phyloP scores from a whole-genome alignment of 371 early-diverging fungal genomes.

The Mortierella sp. region DNA sequence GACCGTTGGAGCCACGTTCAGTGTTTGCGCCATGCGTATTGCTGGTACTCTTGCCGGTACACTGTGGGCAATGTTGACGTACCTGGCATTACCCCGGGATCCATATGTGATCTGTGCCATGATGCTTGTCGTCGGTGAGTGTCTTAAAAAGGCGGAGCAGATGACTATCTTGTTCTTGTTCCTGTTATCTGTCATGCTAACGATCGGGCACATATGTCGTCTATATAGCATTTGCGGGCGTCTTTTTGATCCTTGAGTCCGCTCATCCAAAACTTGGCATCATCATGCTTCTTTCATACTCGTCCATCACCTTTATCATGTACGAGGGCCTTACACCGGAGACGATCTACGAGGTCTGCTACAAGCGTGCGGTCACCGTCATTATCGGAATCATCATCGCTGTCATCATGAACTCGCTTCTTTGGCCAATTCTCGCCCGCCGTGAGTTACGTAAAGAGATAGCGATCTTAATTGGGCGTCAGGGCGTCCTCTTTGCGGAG shows the following conservation, averaged over 20 bases:
- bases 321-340: conserved; percentile 28
- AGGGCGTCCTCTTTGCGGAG: conserved; percentile 56
- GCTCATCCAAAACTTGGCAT: conserved; percentile 43
- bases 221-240: conserved; percentile 53
- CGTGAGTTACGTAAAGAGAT: conserved; percentile 66
- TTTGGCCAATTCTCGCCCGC: conserved; percentile 75
- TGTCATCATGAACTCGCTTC: conserved; percentile 61
- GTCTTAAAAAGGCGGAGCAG: too few relatives aligned
- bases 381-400: conserved; percentile 67
- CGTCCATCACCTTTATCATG: conserved; percentile 42
- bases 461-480: conserved; percentile 40
- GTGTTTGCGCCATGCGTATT: conserved; percentile 66
- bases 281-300: conserved; percentile 45
- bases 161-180: too few relatives aligned
- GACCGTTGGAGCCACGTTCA: conserved; percentile 67
- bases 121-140: conserved; percentile 65
- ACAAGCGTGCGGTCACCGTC: conserved; percentile 62
- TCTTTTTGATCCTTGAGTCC: conserved; percentile 36
- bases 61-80: conserved; percentile 62
- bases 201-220: too few relatives aligned
- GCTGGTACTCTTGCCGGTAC: conserved; percentile 67
- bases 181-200: too few relatives aligned
- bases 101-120: conserved; percentile 66
- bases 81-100: conserved; percentile 59
- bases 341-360: conserved; percentile 42